A percentile compares a stretch with the other conserved stretches of the same genome.
Conservation (phyloP, 1,284 basidiomycete genomes). For the Tylopilus microsporus region DNA sequence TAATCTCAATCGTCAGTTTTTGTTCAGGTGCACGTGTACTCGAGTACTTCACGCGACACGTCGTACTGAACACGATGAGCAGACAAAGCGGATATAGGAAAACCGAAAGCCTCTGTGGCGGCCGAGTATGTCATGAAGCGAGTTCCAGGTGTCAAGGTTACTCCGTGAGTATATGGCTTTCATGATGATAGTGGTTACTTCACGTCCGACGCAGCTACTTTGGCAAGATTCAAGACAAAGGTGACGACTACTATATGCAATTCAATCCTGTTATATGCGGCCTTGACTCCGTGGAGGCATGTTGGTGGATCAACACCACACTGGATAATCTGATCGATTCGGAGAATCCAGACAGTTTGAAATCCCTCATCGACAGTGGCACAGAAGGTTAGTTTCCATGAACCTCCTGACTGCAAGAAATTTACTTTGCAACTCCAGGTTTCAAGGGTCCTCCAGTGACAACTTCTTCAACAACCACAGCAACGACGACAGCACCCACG, state of each 20-base stretch:
- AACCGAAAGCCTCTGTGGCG: slow-evolving; percentile 90
- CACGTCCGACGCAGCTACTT: slow-evolving; percentile 61
- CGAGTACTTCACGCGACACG: not conserved
- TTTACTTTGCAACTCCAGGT: slow-evolving; percentile 44
- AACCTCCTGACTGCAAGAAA: not conserved
- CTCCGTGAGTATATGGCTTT: slow-evolving; percentile 60
- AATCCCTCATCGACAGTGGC: slow-evolving; percentile 98
- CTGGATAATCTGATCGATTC: slow-evolving; percentile 91
- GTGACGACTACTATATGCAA: slow-evolving; percentile 91
- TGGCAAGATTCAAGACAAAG: slow-evolving; percentile 98
- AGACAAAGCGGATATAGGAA: slow-evolving; percentile 90
- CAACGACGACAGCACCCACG: too few relatives aligned
- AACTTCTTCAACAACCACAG: too few relatives aligned
- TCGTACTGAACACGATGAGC: slow-evolving; percentile 1
- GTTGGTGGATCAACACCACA: slow-evolving; percentile 98
- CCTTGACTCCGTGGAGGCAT: slow-evolving; percentile 94
- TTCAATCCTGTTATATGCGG: slow-evolving; percentile 98
- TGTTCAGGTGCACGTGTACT: slow-evolving; percentile 76
- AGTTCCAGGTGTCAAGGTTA: slow-evolving; percentile 90
- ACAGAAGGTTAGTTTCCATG: slow-evolving; percentile 73
- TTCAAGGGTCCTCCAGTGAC: slow-evolving; percentile 99
- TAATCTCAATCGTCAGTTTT: slow-evolving; percentile 98
- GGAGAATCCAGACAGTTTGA: slow-evolving; percentile 87
- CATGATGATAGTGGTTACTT: slow-evolving; percentile 8
- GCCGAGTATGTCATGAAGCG: slow-evolving; percentile 95